These are phyloP conservation scores for Capsella rubella DNA, from an alignment of 441 rosid genomes.

Conservation along the genomic window DNA sequence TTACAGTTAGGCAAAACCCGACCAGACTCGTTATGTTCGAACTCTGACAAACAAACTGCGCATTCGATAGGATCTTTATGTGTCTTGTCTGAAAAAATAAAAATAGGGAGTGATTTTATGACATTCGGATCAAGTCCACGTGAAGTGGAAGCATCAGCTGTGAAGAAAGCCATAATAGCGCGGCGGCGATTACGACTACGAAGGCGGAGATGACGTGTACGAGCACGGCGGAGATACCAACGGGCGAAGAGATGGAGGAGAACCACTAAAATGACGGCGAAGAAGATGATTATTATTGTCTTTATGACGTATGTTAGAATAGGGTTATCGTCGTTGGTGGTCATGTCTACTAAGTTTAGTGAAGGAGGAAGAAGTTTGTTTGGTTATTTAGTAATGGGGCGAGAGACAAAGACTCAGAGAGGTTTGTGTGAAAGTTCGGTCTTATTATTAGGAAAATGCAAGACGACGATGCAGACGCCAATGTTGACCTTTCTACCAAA, in stretches of 20 bases:
- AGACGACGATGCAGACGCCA: too few relatives aligned
- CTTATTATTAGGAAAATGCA: too few relatives aligned
- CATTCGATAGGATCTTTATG: slow-evolving; percentile 65
- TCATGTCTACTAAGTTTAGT: too few relatives aligned
- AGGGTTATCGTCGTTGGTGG: too few relatives aligned
- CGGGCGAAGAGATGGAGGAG: slow-evolving; percentile 82
- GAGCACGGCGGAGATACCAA: slow-evolving; percentile 73
- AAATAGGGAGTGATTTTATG: slow-evolving; percentile 73
- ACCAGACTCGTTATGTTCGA: slow-evolving; percentile 76
- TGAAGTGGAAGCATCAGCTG: slow-evolving; percentile 47
- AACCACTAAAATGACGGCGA: slow-evolving; percentile 69
- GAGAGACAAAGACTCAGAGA: too few relatives aligned
- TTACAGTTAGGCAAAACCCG: slow-evolving; percentile 80
- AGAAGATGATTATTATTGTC: slow-evolving; percentile 71
- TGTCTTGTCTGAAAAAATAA: slow-evolving; percentile 52
- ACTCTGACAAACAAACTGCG: slow-evolving; percentile 82
- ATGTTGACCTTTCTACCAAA: too few relatives aligned
- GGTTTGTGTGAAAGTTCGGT: too few relatives aligned
- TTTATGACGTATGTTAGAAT: slow-evolving; percentile 48
- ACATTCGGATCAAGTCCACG: slow-evolving; percentile 69
- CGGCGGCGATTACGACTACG: slow-evolving; percentile 52
- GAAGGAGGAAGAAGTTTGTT: too few relatives aligned
- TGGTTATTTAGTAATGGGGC: too few relatives aligned
- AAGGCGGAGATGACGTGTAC: slow-evolving; percentile 62
- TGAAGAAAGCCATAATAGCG: slow-evolving; percentile 59